A percentile compares a stretch with the other conserved stretches of the same genome.
Conservation (phyloP, 2,329 filamentous ascomycete genomes). For the Dryadomyces quercus-mongolicae region DNA sequence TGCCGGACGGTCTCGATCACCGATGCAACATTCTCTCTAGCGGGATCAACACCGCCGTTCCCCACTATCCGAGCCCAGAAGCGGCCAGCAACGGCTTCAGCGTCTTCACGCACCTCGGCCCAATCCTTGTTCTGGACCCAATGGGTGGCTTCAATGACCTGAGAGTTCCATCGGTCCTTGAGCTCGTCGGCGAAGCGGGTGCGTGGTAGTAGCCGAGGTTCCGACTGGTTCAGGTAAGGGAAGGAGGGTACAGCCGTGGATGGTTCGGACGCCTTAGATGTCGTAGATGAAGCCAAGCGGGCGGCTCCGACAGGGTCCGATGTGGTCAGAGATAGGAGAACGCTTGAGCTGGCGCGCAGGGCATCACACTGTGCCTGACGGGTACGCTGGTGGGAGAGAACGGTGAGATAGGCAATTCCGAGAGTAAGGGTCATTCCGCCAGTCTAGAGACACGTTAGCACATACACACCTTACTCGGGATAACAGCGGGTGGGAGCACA, state of each 20-base stretch:
- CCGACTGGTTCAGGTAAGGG: not conserved
- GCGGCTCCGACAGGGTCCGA: slow-evolving; percentile 26
- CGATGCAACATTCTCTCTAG: slow-evolving; percentile 12
- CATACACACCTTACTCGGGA: not conserved
- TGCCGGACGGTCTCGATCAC: slow-evolving; percentile 17
- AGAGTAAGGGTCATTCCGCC: slow-evolving; percentile 67
- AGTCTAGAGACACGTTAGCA: slow-evolving; percentile 35
- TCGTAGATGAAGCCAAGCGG: slow-evolving; percentile 1
- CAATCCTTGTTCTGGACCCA: slow-evolving; percentile 57
- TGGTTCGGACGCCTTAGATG: slow-evolving; percentile 16
- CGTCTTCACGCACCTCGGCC: slow-evolving; percentile 45
- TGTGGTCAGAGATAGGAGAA: slow-evolving; percentile 37
- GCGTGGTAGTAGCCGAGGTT: slow-evolving; percentile 35
- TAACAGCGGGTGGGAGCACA: slow-evolving; percentile 28
- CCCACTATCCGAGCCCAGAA: slow-evolving; percentile 30
- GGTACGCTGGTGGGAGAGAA: slow-evolving; percentile 57
- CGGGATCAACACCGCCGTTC: slow-evolving; percentile 17
- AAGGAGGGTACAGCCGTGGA: slow-evolving; percentile 4
- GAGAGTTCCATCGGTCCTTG: slow-evolving; percentile 69
- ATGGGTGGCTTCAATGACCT: slow-evolving; percentile 53
- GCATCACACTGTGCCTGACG: slow-evolving; percentile 45
- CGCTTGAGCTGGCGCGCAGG: slow-evolving; percentile 43
- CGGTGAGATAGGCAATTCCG: slow-evolving; percentile 58
- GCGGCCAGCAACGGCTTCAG: slow-evolving; percentile 36
- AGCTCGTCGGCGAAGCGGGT: slow-evolving; percentile 50